phyloP scores from a whole-genome alignment of 2,329 filamentous ascomycete species.

The Leptodontidium sp. region DNA sequence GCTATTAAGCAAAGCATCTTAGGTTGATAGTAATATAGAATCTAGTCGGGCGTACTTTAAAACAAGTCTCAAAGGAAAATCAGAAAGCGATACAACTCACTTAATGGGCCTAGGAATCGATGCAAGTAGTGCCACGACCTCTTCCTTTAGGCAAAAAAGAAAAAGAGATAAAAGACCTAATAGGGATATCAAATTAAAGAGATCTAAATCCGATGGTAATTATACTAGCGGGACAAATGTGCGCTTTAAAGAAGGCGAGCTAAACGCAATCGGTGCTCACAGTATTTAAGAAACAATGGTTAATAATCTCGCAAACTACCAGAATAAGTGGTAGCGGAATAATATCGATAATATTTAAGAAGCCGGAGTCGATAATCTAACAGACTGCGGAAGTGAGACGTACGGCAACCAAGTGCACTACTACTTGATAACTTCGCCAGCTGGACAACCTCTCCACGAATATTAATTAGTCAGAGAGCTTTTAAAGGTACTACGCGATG shows the following conservation, averaged over 20 bases:
- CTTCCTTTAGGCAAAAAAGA: conserved; percentile 32
- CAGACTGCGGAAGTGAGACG: conserved; percentile 30
- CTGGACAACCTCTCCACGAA: conserved; percentile 42
- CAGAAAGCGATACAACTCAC: conserved; percentile 23
- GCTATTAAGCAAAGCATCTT: conserved; percentile 36
- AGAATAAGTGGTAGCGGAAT: no score
- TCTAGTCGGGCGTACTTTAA: conserved; percentile 32
- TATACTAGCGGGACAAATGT: conserved; percentile 28
- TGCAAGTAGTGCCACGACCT: conserved; percentile 27
- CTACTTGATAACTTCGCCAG: conserved; percentile 46
- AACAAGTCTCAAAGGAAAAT: conserved; percentile 33
- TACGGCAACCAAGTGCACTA: conserved; percentile 46
- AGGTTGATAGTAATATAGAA: conserved; percentile 34
- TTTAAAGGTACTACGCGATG: conserved; percentile 45
- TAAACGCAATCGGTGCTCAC: no score
- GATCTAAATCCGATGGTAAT: conserved; percentile 35
- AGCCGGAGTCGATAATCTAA: conserved; percentile 30
- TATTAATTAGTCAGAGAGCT: conserved; percentile 47
- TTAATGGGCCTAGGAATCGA: conserved; percentile 30
- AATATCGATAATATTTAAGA: conserved; percentile 35
- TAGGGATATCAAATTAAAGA: conserved; percentile 33
- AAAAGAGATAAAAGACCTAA: conserved; percentile 37
- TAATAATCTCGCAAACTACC: no score
- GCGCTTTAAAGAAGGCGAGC: neutral
- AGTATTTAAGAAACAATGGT: no score